These are phyloP conservation scores for Nakazawaea pomicola DNA, from an alignment of 805 yeast species.

Conservation along the genomic window DNA sequence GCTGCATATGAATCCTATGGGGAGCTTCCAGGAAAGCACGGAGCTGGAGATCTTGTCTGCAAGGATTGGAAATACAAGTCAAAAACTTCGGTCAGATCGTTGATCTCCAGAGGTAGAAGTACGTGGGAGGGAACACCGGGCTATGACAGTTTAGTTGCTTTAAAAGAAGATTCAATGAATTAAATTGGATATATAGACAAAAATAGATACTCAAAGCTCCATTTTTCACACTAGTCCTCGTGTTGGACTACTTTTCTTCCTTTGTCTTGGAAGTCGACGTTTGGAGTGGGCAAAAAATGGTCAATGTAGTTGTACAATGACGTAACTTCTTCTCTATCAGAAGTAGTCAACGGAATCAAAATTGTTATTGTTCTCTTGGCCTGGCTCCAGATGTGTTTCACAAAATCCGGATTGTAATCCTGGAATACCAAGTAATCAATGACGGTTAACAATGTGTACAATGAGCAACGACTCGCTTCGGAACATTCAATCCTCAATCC, in stretches of 20 bases:
- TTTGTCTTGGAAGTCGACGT: neutral
- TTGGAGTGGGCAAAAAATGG: slow-evolving; percentile 3
- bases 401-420: slow-evolving; percentile 14
- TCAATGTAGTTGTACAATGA: slow-evolving; percentile 8
- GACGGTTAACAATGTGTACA: slow-evolving; percentile 19
- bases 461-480: slow-evolving; percentile 27
- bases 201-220: too few relatives aligned
- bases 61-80: slow-evolving; percentile 90
- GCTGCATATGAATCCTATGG: slow-evolving; percentile 88
- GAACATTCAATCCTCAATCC: slow-evolving; percentile 32
- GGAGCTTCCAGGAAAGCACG: slow-evolving; percentile 72
- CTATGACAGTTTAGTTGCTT: slow-evolving; percentile 57
- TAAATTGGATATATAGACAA: neutral
- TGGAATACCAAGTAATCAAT: slow-evolving; percentile 19
- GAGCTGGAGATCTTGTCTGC: slow-evolving; percentile 82
- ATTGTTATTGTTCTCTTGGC: slow-evolving; percentile 16
- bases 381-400: slow-evolving; percentile 16
- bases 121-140: slow-evolving; percentile 80
- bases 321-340: slow-evolving; percentile 3
- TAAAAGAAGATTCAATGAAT: slow-evolving; percentile 38
- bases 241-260: neutral
- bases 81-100: slow-evolving; percentile 60
- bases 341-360: slow-evolving; percentile 17
- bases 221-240: neutral
- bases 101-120: slow-evolving; percentile 73